Evolutionary conservation across 768 basidiomycete genomes (phyloP).

Genomic region (Leccinum variicolor): DNA sequence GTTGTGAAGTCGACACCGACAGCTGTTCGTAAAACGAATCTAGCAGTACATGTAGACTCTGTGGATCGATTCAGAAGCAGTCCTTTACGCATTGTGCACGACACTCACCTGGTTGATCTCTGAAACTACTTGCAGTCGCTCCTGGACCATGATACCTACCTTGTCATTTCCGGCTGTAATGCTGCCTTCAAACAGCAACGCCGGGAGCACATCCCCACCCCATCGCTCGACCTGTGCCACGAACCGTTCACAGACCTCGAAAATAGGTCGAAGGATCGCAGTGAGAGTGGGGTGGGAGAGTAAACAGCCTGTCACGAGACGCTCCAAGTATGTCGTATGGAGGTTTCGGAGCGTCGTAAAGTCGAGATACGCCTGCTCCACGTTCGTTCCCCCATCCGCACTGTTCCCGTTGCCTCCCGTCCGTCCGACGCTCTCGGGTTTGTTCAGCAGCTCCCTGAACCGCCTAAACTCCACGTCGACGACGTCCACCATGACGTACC

Average conservation of each 20-base stretch:
- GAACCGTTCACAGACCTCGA: slow-evolving; percentile 83
- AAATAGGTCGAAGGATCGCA: slow-evolving; percentile 61
- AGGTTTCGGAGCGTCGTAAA: slow-evolving; percentile 84
- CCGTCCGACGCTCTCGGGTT: slow-evolving; percentile 17
- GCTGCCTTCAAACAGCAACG: slow-evolving; percentile 78
- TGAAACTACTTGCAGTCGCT: slow-evolving; percentile 62
- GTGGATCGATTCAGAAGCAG: slow-evolving; percentile 1
- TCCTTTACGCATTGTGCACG: background rate
- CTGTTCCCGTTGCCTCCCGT: slow-evolving; percentile 3
- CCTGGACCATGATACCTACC: slow-evolving; percentile 71
- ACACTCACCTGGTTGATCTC: slow-evolving; percentile 70
- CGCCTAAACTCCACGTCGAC: slow-evolving; percentile 78
- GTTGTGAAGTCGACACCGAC: slow-evolving; percentile 71
- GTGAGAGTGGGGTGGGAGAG: slow-evolving; percentile 64
- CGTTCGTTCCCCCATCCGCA: slow-evolving; percentile 20
- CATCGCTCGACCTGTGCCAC: slow-evolving; percentile 88
- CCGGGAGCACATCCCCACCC: slow-evolving; percentile 89
- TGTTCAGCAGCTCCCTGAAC: slow-evolving; percentile 57
- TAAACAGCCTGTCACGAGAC: slow-evolving; percentile 75
- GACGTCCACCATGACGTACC: slow-evolving; percentile 89
- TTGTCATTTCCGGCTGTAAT: slow-evolving; percentile 48
- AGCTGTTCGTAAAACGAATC: slow-evolving; percentile 81
- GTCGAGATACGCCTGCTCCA: slow-evolving; percentile 51
- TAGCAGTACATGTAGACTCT: slow-evolving; percentile 68
- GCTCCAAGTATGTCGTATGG: slow-evolving; percentile 77